Evolutionary conservation across 345 rosid species (phyloP), one percentile per base, ranked within the genome.

Genomic region (Euclidium syriacum): DNA sequence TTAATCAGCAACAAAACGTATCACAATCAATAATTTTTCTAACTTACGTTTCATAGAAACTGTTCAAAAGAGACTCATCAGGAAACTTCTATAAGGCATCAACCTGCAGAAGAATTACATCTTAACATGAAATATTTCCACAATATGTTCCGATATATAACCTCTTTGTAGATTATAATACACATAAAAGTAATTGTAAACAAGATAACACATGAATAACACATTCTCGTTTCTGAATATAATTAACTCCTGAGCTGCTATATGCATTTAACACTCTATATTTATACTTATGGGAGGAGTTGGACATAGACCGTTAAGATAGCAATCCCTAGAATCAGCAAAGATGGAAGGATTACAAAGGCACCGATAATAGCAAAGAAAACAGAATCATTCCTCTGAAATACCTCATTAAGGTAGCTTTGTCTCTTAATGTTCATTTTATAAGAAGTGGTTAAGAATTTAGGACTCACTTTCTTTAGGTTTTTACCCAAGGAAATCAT

Each of bases 341-440:
- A 4, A 52, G 98, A 96, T 0, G 98, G 98, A 52, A 89, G 88
- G 49, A 92, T 33, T 1, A 89, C 84, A 68, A 92, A 89, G 17
- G 91, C 96, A 10, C 91, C 98, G 6, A 92, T 75, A 5, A 94
- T 87, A 47, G 98, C 88, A 30, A 89, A 89, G 87, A 92, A 87
- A 70, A 73, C 79, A 1, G 94, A 81, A 67, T 92, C 96, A 41
- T 92, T 89, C 80, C 96, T 92, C 64, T 50, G 83, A 60, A 96
- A 89, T 10, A 87, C 98, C 64, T 92, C 90, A 6, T 80, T 39
- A 51, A 92, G 75, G 68, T 89, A 83, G 19, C 82, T 68, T 73
- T 92, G 96, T 52, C 98, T 85, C 76, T 47, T 87, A 23, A 92
- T 89, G 73, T 92, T 92, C 69, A 96, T 84, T 86, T 85, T 92